Base-by-base conservation (phyloP, 768 basidiomycete genomes). In the Cyathus striatus region DNA sequence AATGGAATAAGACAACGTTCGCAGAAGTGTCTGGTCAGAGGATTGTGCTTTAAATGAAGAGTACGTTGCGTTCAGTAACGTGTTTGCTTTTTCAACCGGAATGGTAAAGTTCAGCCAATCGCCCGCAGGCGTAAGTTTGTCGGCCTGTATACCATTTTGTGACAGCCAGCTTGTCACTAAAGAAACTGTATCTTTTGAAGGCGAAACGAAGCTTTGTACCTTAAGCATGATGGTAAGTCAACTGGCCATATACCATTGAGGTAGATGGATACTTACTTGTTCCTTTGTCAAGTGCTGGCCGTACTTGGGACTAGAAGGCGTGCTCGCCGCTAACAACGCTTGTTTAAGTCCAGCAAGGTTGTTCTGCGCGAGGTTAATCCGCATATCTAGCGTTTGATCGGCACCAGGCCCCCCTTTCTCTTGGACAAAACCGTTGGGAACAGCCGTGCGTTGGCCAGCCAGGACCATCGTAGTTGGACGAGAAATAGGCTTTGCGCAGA, bases 211-310 rank as follows among this genome's bases (percentile, higher is more conserved):
- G 12, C 50, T 40, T 46, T 59, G 59, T 10, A 58, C 48, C 60
- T 63, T 40, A 20, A n/a, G n/a, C n/a, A n/a, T n/a, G n/a, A 16
- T 9, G 23, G 30, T 16, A 10, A 20, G 10, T 13, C 10, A 20
- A 37, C 3, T 20, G 10, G 18, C 37, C 25, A 13, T 20, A 22
- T 30, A 22, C 26, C 23, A 39, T 16, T 37, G 41, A 24, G 23
- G 23, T 13, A 16, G 24, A 30, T n/a, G 25, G 34, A 25, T 27
- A 14, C 30, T 32, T 46, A 72, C 69, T 58, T 70, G 58, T 10
- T 63, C 68, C 49, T 59, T 55, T 43, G 50, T 61, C 26, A 72
- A 44, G 41, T 65, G 63, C 49, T 69, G 58, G 13, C 68, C 63
- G 48, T 64, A 70, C 6, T 49, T 36, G 7, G 56, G 46, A 49